These are phyloP conservation scores for Dipteronia dyeriana DNA, from an alignment of 345 rosid genomes.

Conservation along the genomic window DNA sequence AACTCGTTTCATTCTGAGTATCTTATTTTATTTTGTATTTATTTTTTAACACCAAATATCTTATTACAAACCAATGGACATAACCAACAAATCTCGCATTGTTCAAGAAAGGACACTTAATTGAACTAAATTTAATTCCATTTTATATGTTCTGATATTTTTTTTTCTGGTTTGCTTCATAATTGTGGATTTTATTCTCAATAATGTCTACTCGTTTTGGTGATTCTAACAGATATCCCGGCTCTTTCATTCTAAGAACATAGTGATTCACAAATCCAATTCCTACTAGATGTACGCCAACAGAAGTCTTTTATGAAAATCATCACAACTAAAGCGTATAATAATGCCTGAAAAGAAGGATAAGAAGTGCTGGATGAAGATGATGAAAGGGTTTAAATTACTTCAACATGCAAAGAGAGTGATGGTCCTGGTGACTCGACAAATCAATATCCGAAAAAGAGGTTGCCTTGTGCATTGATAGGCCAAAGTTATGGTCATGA, in stretches of 20 bases:
- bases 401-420: background rate
- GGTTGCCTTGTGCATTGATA: background rate
- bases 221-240: background rate
- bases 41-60: too few relatives aligned
- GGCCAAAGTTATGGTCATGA: background rate
- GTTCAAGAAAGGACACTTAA: background rate
- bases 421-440: background rate
- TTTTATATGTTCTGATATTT: background rate
- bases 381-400: background rate
- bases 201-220: background rate
- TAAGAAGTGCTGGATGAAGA: background rate
- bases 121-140: background rate
- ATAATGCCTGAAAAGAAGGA: background rate
- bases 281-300: background rate
- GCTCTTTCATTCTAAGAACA: background rate
- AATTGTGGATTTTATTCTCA: background rate
- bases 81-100: background rate
- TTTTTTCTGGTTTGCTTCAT: background rate
- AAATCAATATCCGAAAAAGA: background rate
- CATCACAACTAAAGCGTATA: background rate
- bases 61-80: background rate
- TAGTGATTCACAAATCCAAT: background rate
- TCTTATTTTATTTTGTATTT: too few relatives aligned
- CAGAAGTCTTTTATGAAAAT: background rate
- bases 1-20: background rate